These are phyloP conservation scores for Azolla pinnata DNA, from an alignment of 75 land plant genomes.

Conservation along the genomic window DNA sequence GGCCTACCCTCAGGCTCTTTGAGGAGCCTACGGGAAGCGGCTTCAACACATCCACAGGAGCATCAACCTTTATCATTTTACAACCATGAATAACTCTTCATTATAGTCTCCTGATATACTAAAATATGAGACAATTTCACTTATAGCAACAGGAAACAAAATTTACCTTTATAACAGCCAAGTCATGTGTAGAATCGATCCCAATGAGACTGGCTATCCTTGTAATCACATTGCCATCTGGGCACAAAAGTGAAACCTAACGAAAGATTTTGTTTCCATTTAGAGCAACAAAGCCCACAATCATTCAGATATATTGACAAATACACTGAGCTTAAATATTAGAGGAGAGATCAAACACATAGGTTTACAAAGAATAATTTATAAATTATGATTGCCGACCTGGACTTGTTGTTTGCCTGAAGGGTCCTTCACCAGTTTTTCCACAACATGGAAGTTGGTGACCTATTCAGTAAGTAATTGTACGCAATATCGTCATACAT, in stretches of 20 bases:
- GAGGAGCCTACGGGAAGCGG: conserved; percentile 75
- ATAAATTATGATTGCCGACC: conserved; percentile 25
- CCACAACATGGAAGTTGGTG: conserved; percentile 88
- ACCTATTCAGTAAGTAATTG: conserved; percentile 59
- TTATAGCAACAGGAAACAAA: not conserved
- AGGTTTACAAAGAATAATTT: not conserved
- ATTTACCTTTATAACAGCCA: conserved; percentile 87
- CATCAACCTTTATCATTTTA: conserved; percentile 87
- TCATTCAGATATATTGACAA: not conserved
- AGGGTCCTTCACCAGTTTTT: conserved; percentile 62
- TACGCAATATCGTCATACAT: too few species aligned
- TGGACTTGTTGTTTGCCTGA: conserved; percentile 60
- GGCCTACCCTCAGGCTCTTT: conserved; percentile 62
- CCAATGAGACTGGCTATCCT: conserved; percentile 61
- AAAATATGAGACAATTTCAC: not conserved
- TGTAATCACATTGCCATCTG: conserved; percentile 38
- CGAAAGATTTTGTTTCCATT: too few species aligned
- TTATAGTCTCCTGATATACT: too few species aligned
- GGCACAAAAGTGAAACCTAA: conserved; percentile 61
- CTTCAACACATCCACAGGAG: conserved; percentile 41
- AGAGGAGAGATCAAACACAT: too few species aligned
- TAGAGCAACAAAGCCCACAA: not conserved
- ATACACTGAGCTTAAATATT: too few species aligned
- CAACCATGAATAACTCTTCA: too few species aligned
- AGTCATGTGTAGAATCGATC: conserved; percentile 72